These are phyloP conservation scores for Calonectria montana DNA, from an alignment of 2,329 filamentous ascomycete genomes.

Conservation along the genomic window DNA sequence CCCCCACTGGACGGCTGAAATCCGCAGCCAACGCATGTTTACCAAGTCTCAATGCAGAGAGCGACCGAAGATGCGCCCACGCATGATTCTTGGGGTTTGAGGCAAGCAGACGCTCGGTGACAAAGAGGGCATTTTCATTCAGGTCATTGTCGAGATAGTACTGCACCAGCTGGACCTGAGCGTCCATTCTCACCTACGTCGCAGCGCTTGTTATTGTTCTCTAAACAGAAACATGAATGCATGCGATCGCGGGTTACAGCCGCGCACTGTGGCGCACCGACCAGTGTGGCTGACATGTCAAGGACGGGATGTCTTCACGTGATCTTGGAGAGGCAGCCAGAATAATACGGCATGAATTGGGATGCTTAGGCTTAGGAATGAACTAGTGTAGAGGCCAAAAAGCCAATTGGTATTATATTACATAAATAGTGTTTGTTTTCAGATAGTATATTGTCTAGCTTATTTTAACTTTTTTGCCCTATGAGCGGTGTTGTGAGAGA, in stretches of 20 bases:
- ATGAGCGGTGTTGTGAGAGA: background rate
- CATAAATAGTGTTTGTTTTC: background rate
- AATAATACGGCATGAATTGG: background rate
- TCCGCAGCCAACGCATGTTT: slow-evolving; percentile 13
- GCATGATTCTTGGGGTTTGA: slow-evolving; percentile 23
- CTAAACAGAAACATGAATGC: background rate
- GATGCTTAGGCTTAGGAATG: background rate
- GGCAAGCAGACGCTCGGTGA: slow-evolving; percentile 23
- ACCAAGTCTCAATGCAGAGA: slow-evolving; percentile 32
- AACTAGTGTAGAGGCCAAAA: background rate
- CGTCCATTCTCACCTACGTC: slow-evolving; percentile 5
- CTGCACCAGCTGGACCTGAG: slow-evolving; percentile 21
- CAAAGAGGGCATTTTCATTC: slow-evolving; percentile 25
- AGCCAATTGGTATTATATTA: background rate
- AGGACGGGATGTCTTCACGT: slow-evolving; percentile 3
- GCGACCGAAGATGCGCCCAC: slow-evolving; percentile 32
- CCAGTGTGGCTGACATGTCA: slow-evolving; percentile 9
- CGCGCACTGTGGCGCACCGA: slow-evolving; percentile 15
- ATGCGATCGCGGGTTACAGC: slow-evolving; percentile 2
- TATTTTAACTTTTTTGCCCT: background rate
- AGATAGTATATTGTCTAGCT: background rate
- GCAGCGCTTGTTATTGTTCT: slow-evolving; percentile 2
- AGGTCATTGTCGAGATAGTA: slow-evolving; percentile 25
- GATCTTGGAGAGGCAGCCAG: background rate
- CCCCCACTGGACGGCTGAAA: slow-evolving; percentile 12